Evolutionary conservation across 208 protist genomes (phyloP), one percentile per base, ranked within the genome.

Genomic region (Wallacemonas sp.): DNA sequence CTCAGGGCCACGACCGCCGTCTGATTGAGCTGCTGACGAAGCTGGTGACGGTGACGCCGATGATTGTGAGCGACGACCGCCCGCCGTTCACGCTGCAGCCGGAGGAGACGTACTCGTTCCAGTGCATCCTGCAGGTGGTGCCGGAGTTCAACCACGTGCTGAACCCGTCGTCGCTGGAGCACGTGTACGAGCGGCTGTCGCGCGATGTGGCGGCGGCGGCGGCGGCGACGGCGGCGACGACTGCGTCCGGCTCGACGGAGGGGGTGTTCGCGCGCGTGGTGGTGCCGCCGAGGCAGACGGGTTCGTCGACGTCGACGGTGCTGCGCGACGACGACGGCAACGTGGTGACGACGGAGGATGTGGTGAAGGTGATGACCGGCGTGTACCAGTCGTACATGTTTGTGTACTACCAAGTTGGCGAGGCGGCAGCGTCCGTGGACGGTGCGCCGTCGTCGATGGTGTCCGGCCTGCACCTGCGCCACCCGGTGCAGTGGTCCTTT

Each of bases 91-190:
- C 68, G 26, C 74, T 94, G 48, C 73, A 83, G 44, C 73, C 86
- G 18, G 84, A 69, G 26, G 85, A 94, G 67, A 87, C 82, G 61
- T 82, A 88, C 65, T 70, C 79, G 28, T 90, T 94, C 69, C 79
- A 92, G 71, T 92, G 89, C 77, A 76, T 86, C 59, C 74, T 94
- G 66, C 71, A 89, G 67, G 74, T 94, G 50, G 61, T 80, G 62
- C 89, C 89, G 31, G 77, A 92, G 67, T 61, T 92, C 52, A 86
- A 82, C 72, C 81, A 89, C 62, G 72, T 89, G 23, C 50, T 92
- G 22, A 86, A 84, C 46, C 67, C 85, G 20, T 63, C 76, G 57
- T 86, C 83, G 33, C 72, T 90, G 42, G 70, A 81, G 70, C 74
- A 84, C 42, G 69, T 89, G 16, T 91, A 91, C 42, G 74, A 73